Conservation (phyloP, 805 yeast genomes). For the Kodamaea laetipori region DNA sequence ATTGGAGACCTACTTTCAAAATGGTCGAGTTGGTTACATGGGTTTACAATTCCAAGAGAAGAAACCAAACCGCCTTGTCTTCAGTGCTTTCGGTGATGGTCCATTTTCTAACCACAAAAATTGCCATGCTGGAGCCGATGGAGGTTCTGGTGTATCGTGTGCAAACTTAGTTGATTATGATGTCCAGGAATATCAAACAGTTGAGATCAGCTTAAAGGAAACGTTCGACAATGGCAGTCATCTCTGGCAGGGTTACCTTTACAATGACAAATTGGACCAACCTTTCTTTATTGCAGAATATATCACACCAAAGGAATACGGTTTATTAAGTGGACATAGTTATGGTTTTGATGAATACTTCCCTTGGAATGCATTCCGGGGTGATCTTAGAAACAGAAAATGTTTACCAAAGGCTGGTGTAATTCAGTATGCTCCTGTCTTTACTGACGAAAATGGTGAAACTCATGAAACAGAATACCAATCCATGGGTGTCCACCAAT, state of each 20-base stretch:
- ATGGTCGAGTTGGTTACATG: slow-evolving; percentile 2
- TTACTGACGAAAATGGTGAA: not conserved
- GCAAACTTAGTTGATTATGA: not conserved
- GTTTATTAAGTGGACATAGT: slow-evolving; percentile 1
- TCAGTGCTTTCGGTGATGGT: slow-evolving; percentile 12
- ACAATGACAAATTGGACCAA: not conserved
- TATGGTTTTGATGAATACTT: slow-evolving; percentile 1
- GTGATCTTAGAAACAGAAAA: not conserved
- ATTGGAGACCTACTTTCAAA: not conserved
- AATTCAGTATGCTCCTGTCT: slow-evolving; percentile 5
- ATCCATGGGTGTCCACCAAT: not conserved
- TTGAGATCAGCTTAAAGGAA: not conserved
- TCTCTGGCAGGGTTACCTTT: slow-evolving; percentile 4
- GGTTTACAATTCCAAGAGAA: slow-evolving; percentile 4
- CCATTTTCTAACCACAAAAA: slow-evolving; percentile 7
- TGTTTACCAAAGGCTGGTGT: slow-evolving; percentile 2
- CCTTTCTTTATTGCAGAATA: slow-evolving; percentile 3
- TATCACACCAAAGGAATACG: not conserved
- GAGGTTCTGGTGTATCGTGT: slow-evolving; percentile 12
- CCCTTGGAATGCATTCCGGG: not conserved
- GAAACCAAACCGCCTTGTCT: slow-evolving; percentile 8
- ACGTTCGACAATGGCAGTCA: slow-evolving; percentile 3
- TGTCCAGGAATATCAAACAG: not conserved
- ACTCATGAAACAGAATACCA: not conserved
- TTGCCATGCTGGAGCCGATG: slow-evolving; percentile 14